Percentiles rank a stretch among this genome's conserved stretches.
phyloP scores from a whole-genome alignment of 768 basidiomycete genomes.

The Galerina sulciceps region DNA sequence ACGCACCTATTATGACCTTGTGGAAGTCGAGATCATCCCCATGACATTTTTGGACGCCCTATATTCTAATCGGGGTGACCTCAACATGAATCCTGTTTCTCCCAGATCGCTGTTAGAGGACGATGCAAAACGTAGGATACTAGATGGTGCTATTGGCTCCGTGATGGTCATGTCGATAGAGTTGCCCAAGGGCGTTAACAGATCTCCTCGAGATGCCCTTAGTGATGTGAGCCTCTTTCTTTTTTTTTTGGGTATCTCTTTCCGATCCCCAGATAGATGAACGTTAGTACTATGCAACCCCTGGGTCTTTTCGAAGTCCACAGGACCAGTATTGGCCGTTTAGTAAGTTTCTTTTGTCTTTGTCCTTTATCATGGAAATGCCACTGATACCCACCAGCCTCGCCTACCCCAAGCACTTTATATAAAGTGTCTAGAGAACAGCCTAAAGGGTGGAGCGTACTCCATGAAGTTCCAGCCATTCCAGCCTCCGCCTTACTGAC shows the following conservation, averaged over 20 bases:
- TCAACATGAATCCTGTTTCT: background rate
- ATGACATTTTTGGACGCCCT: background rate
- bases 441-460: background rate
- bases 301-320: background rate
- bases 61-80: background rate
- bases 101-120: background rate
- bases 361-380: no score
- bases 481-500: no score
- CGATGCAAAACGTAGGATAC: background rate
- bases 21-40: background rate
- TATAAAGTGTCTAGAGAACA: background rate
- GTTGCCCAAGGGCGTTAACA: background rate
- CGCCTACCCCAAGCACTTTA: background rate
- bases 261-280: background rate
- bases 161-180: background rate
- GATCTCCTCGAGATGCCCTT: background rate
- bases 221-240: background rate
- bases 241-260: background rate
- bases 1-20: background rate
- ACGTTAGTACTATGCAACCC: background rate
- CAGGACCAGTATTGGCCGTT: background rate
- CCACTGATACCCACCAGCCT: background rate
- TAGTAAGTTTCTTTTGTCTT: background rate
- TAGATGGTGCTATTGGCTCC: background rate
- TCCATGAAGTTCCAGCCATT: background rate